Evolutionary conservation across 768 basidiomycete species (phyloP).

Genomic region (Podaxis mareebaensis): DNA sequence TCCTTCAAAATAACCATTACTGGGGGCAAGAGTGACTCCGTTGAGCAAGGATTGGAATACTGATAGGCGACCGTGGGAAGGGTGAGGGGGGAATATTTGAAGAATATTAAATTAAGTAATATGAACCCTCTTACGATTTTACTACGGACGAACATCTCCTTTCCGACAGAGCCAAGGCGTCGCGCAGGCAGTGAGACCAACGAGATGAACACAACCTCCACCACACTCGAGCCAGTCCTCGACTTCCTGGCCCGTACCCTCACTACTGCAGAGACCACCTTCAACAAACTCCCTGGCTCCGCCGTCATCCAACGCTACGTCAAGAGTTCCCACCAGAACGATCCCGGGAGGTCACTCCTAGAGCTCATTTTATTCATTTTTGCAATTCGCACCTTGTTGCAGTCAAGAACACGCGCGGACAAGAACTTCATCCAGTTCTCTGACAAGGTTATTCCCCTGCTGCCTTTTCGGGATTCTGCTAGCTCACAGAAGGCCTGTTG

Average conservation of each 20-base stretch:
- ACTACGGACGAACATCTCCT: not conserved
- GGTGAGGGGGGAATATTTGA: not conserved
- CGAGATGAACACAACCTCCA: slow-evolving; percentile 33
- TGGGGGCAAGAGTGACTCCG: not conserved
- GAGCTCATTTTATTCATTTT: slow-evolving; percentile 89
- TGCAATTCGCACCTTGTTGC: slow-evolving; percentile 86
- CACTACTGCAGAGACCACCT: slow-evolving; percentile 59
- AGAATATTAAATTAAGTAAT: slow-evolving; percentile 11
- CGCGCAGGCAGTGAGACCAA: not conserved
- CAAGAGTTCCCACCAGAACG: slow-evolving; percentile 93
- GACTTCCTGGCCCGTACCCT: slow-evolving; percentile 64
- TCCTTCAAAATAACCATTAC: not conserved
- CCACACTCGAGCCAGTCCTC: slow-evolving; percentile 53
- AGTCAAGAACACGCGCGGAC: slow-evolving; percentile 86
- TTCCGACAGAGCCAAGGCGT: not conserved
- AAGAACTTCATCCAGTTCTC: slow-evolving; percentile 88
- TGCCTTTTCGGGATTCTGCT: not conserved
- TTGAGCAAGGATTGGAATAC: not conserved
- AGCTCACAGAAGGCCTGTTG: not conserved
- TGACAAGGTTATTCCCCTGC: slow-evolving; percentile 68
- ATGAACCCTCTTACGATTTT: not conserved
- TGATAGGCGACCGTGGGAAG: not conserved
- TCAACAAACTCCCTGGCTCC: slow-evolving; percentile 79
- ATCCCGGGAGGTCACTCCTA: slow-evolving; percentile 88
- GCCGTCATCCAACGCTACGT: slow-evolving; percentile 88